Base-by-base conservation (phyloP, 2,329 filamentous ascomycete genomes). In the Phialophora tarda region DNA sequence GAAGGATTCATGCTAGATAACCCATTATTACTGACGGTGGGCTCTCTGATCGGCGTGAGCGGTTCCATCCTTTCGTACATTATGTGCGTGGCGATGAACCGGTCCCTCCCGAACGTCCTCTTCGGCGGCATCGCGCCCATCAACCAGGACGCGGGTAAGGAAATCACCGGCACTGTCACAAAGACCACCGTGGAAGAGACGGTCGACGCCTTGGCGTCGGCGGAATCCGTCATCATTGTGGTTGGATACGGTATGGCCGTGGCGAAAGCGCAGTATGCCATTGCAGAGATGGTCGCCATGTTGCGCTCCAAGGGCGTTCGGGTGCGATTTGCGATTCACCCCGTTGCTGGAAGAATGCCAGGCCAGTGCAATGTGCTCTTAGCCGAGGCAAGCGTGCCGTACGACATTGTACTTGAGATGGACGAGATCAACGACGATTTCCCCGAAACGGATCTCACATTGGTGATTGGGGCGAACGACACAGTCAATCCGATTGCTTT, bases 381-480 rank as follows among this genome's bases (percentile, higher is more conserved):
- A 14, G 93, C 93, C 0, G 93, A 97, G 77, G 93, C 93, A 0
- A 89, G 86, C 38, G 93, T 96, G 32, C 92, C 92, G 2, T 96
- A 96, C 74, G 93, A 97, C 73, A 94, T 96, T 63, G 92, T 96
- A 30, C 84, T 96, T 54, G 92, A 97, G 79, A 96, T 96, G 92
- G 93, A 96, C 73, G 93, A 97, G 81, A 96, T 96, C 80, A 97
- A 96, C 77, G 92, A 96, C 69, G 92, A 96, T 74, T 97, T 96
- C 77, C 78, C 84, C 6, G 90, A 95, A 30, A 96, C 93, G 0
- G 93, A 96, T 73, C 83, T 96, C 10, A 93, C 91, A 0, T 85
- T 96, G 3, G 92, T 96, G 0, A 96, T 96, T 74, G 93, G 93
- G 2, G 93, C 93, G 8, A 96, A 97, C 73, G 93, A 97, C 73